Percentiles rank a stretch among this genome's conserved stretches.
Evolutionary conservation across 306 rosid genomes (phyloP).

Genomic region (Quercus cerris): DNA sequence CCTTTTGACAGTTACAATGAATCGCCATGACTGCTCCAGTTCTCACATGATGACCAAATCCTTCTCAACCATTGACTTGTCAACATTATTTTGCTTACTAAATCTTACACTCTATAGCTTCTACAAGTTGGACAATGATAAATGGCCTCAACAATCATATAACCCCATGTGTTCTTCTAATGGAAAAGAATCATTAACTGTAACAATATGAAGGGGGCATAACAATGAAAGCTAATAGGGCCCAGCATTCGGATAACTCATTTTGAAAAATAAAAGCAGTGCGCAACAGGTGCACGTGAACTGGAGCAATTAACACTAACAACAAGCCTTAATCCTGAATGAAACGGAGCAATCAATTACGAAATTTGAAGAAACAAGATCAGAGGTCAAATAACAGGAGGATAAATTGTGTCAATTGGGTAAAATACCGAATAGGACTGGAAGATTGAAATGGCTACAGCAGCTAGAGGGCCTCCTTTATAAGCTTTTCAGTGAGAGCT

Average conservation of each 20-base stretch:
- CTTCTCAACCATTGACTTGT: too few species aligned
- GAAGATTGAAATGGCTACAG: slow-evolving; percentile 4
- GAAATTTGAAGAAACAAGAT: slow-evolving; percentile 8
- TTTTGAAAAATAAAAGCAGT: background rate
- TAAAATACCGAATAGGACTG: slow-evolving; percentile 10
- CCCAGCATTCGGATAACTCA: too few species aligned
- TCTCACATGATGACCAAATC: too few species aligned
- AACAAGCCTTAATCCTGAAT: background rate
- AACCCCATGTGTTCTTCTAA: background rate
- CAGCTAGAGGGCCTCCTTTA: slow-evolving; percentile 60
- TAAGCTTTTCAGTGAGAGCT: slow-evolving; percentile 65
- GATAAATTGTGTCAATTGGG: slow-evolving; percentile 3
- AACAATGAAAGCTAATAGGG: background rate
- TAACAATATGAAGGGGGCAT: background rate
- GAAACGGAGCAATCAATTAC: background rate
- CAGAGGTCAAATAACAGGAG: slow-evolving; percentile 3
- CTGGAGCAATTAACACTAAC: background rate
- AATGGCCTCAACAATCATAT: background rate
- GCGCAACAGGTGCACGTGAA: background rate
- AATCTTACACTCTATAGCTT: background rate
- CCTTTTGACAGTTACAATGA: background rate
- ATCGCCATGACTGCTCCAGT: background rate
- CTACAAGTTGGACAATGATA: background rate
- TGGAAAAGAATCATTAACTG: background rate
- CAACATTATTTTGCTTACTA: background rate